Percentiles rank a stretch among this genome's conserved stretches.
These are phyloP conservation scores for Dendryphion nanum DNA, from an alignment of 2,329 filamentous ascomycete genomes.

Conservation along the genomic window DNA sequence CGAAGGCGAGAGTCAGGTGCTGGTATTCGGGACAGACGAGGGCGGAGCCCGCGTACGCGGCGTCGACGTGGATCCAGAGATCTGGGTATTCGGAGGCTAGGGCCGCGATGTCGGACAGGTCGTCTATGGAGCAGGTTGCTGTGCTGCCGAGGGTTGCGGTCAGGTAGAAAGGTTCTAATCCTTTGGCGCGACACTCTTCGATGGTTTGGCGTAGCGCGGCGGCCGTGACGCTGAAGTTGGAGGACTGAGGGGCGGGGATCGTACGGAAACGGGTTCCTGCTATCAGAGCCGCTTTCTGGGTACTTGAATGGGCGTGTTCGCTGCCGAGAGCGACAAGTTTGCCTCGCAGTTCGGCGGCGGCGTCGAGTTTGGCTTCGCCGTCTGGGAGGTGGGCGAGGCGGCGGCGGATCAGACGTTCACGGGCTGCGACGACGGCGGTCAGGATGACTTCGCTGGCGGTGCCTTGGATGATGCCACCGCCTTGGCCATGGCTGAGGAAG, in stretches of 20 bases:
- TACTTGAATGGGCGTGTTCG: constrained; percentile 77
- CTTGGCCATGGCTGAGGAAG: constrained; percentile 71
- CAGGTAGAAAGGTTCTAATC: constrained; percentile 81
- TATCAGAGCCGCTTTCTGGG: constrained; percentile 83
- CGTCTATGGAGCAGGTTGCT: constrained; percentile 82
- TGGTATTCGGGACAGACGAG: constrained; percentile 81
- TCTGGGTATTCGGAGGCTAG: constrained; percentile 55
- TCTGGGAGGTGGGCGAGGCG: constrained; percentile 27
- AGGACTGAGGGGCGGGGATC: constrained; percentile 61
- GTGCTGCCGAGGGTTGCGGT: constrained; percentile 85
- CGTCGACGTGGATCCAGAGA: constrained; percentile 92
- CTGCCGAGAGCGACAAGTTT: constrained; percentile 78
- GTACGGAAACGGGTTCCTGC: constrained; percentile 78
- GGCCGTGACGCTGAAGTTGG: constrained; percentile 71
- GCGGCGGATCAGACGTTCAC: constrained; percentile 63
- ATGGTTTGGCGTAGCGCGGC: constrained; percentile 61
- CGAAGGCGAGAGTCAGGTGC: constrained; percentile 61
- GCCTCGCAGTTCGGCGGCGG: constrained; percentile 63
- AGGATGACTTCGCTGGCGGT: constrained; percentile 85
- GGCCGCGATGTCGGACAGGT: constrained; percentile 67
- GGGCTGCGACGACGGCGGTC: constrained; percentile 81
- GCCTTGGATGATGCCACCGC: constrained; percentile 93
- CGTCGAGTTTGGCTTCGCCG: constrained; percentile 50
- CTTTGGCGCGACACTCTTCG: constrained; percentile 63
- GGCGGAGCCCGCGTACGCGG: constrained; percentile 85